Evolutionary conservation across 768 basidiomycete species (phyloP), one percentile per base, ranked within the genome.

Genomic region (Hortiboletus flavorubellus): DNA sequence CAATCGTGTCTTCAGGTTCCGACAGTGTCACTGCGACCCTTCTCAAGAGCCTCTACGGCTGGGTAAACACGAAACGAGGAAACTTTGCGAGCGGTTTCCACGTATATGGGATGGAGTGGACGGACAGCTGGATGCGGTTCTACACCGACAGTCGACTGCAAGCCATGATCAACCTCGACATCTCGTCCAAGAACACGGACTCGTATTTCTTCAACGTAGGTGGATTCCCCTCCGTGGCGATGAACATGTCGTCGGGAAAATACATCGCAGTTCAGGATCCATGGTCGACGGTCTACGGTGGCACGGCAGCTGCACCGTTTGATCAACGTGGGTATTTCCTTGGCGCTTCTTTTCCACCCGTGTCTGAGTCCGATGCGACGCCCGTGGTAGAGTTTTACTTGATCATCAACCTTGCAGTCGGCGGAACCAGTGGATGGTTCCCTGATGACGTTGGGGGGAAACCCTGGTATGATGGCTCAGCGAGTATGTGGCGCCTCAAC

Each of bases 361-460:
- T 26, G 14, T n/a, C 46, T 42, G 30, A 55, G 4, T 5, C 39
- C 63, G 11, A 26, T 34, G 16, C 7, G 65, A 49, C 57, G 64
- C n/a, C 18, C n/a, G 12, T 8, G 14, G 38, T 53, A 84, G 86
- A 84, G 16, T 93, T 95, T 71, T 94, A 90, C 72, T 72, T 94
- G 26, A 83, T 91, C 63, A 73, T 95, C 66, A 81, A 89, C 67
- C 80, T 94, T 35, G 91, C 85, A 2, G 90, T 82, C 10, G 93
- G 93, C 10, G 85, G 86, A 2, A 91, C 89, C 37, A 91, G 82
- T 59, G 92, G 85, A 31, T 69, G 68, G 68, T 69, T 69, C 51
- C 68, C 68, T 1, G 68, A 69, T 35, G 18, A 76, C 10, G 82
- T 88, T 42, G 91, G 91, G 16, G 75, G 78, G 12, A 69, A 69